Evolutionary conservation across 345 rosid species (phyloP).

Genomic region (Acer saccharum): DNA sequence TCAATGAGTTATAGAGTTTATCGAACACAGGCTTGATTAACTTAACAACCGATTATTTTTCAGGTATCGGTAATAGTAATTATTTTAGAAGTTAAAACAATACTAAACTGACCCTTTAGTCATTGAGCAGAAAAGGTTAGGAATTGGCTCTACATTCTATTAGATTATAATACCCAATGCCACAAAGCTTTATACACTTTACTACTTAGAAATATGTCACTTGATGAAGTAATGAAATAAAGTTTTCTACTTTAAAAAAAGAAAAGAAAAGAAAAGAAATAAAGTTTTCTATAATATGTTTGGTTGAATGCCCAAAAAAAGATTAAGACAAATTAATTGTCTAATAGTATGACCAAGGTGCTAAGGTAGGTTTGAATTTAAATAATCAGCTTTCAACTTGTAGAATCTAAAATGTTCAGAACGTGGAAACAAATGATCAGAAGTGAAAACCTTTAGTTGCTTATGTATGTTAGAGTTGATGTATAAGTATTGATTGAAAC

Average conservation of each 20-base stretch:
- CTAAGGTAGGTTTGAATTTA: constrained; percentile 1
- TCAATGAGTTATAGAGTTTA: not conserved
- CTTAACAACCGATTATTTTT: not conserved
- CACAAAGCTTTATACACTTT: not conserved
- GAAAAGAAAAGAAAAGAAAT: too few species aligned
- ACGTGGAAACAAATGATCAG: not conserved
- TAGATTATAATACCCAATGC: not conserved
- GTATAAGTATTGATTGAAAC: not conserved
- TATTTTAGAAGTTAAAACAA: not conserved
- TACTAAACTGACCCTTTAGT: not conserved
- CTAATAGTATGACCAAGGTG: not conserved
- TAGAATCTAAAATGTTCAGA: not conserved
- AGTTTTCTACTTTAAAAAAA: not conserved
- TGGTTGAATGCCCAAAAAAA: not conserved
- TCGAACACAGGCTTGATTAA: not conserved
- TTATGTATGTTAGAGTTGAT: not conserved
- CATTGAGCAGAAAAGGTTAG: not conserved
- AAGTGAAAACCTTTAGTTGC: not conserved
- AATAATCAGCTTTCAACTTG: not conserved
- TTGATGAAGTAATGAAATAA: not conserved
- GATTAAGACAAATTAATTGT: not conserved
- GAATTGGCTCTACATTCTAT: constrained; percentile 6
- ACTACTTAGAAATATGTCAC: not conserved
- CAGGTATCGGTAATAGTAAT: not conserved
- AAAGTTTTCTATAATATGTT: too few species aligned